Evolutionary conservation across 2,329 filamentous ascomycete species (phyloP), one percentile per base, ranked within the genome.

Genomic region (Sporothrix pseudoabietina): DNA sequence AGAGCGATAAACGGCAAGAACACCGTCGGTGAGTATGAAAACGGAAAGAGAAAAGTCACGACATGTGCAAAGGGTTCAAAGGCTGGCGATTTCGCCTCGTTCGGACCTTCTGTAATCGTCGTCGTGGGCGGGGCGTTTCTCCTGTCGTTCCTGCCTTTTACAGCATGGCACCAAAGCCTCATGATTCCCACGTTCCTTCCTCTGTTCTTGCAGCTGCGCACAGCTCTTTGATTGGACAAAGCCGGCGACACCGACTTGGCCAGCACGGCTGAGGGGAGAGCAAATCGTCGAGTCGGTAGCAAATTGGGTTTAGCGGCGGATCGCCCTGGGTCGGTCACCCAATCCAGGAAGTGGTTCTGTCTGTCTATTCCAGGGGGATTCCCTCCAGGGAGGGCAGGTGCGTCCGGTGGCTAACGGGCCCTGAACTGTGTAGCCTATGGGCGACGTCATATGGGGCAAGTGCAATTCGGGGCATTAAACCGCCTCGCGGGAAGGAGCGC

Each of bases 201-300:
- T 47, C 39, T 66, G 14, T 66, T 30, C 39, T 30, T n/a, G 22
- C 35, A 30, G 61, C 30, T 35, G 63, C 19, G 39, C 55, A n/a
- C 14, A 22, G 22, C 65, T 14, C 49, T 68, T 39, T 44, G 49
- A 44, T 63, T 57, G 69, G 72, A 22, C 44, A 19, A 19, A 16
- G 44, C 44, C 14, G 44, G 44, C 44, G 49, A 49, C 59, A 66
- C 57, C 61, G 47, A 39, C 68, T 63, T 47, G 47, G 70, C 59
- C 68, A 71, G 71, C 59, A 35, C 63, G 72, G 10, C 39, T 22
- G 59, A 22, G 59, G n/a, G 59, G 69, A 30, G 7, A 32, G 35
- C 32, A n/a, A 55, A 70, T 71, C 32, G 57, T 22, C 59, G 59
- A 71, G 69, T 82, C 81, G 81, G 81, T 82, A 76, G 77, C 81